Evolutionary conservation across 176 grass and related monocot species (phyloP), one percentile per base, ranked within the genome.

Genomic region (Dendrocalamus sinicus): DNA sequence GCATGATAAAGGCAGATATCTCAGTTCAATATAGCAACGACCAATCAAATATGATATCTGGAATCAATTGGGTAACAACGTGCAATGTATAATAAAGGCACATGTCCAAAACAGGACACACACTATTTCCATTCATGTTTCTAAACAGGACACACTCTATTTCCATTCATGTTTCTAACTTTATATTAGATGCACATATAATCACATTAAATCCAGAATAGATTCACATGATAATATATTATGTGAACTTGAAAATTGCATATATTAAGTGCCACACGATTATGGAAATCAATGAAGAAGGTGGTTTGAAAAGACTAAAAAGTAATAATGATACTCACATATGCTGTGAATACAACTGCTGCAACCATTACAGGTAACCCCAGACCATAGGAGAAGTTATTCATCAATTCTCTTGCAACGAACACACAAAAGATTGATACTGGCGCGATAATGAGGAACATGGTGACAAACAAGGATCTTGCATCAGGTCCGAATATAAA

Each of bases 401-500:
- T 39, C 96, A 98, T 94, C 82, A 94, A 79, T 83, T 91, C 79
- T 57, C 78, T 94, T 9, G 89, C 93, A 43, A 98, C 91, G 12
- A 98, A 95, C 61, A 77, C 83, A 89, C 93, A 98, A 76, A 98
- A 98, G 61, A 98, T 76, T 6, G 91, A 84, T 77, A 91, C 93
- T 12, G 93, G 96, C 12, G 83, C 75, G 1, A 95, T 79, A 69
- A 98, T 95, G 60, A 98, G 93, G 72, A 95, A 92, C 86, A 98
- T 91, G 24, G 93, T 98, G 74, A 98, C 81, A 85, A 95, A 95
- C 83, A 95, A 78, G n/a, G 96, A 98, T 82, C 93, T 89, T 39
- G 87, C 93, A 82, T 98, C 96, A 26, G 96, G 96, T 32, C 95
- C 96, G 86, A 98, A 98, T 87, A 98, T 83, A 85, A 98, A 95